These are phyloP conservation scores for Naumovozyma baii DNA, from an alignment of 805 yeast species.

Conservation along the genomic window DNA sequence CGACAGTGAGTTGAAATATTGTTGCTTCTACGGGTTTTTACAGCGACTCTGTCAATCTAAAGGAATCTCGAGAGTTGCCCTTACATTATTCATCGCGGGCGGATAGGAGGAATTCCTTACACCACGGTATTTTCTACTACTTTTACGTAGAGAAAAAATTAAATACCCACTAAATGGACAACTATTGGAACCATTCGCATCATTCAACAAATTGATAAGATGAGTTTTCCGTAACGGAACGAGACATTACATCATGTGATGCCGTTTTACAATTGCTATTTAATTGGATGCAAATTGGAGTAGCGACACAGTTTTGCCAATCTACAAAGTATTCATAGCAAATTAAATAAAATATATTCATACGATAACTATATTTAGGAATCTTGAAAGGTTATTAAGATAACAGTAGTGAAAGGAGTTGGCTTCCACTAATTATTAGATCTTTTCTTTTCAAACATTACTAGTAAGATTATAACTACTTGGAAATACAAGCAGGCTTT, in stretches of 20 bases:
- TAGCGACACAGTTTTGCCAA: background rate
- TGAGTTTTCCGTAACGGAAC: background rate
- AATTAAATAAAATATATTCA: no score
- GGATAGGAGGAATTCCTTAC: background rate
- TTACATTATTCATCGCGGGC: no score
- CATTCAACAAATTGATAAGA: background rate
- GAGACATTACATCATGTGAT: background rate
- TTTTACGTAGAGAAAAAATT: background rate
- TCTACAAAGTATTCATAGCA: no score
- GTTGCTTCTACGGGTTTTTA: background rate
- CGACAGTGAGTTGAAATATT: no score
- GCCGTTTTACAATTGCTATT: background rate
- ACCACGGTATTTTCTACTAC: background rate
- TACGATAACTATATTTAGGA: no score
- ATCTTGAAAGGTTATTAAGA: no score
- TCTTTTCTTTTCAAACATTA: no score
- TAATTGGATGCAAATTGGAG: background rate
- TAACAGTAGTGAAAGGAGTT: no score
- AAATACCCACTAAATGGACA: background rate
- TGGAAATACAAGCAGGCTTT: no score
- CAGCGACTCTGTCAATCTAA: background rate
- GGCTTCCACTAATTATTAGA: no score
- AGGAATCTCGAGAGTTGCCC: background rate
- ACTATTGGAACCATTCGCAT: background rate
- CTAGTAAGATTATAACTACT: no score